Evolutionary conservation across 1,139 yeast genomes (phyloP), one percentile per base, ranked within the genome.

Genomic region (Saccharomyces hybrid): DNA sequence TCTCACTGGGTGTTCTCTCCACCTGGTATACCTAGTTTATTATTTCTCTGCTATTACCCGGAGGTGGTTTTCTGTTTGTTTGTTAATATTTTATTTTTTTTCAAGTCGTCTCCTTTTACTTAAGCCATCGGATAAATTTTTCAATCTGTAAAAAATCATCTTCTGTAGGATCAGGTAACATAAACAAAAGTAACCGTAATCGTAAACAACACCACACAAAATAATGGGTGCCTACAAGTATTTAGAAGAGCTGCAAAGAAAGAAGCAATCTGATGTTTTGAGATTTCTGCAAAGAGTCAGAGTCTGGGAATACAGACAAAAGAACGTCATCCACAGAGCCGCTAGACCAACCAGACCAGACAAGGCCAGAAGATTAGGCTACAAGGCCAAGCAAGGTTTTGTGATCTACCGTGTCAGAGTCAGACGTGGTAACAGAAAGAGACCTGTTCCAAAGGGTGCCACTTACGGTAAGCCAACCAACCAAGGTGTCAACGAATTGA

Each of bases 391-490:
- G 87, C 99, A 93, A 83, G 99, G 99, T 71, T 93, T 88, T 77
- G 97, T 88, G 68, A 83, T 93, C 84, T 93, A 81, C 96, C 88
- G 99, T 81, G 81, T 91, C 78, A 90, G 99, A 82, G 99, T 93
- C 73, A 90, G 98, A 84, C 89, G 99, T 83, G 99, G 99, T 84
- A 93, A 95, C 84, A 91, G 99, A 86, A 93, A 93, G 97, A 89
- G 97, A 83, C 98, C 97, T 73, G 98, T 87, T 74, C 91, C 95
- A 82, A 93, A 93, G 93, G 99, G 99, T 88, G 98, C 97, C 73
- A 93, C 98, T 77, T 91, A 91, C 86, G 99, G 99, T 88, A 93
- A 93, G 88, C 99, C 99, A 86, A 93, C 99, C 83, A 93, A 93
- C 96, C 96, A 89, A 83, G 99, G 99, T 88, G 95, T 93, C 71